Evolutionary conservation across 208 protist genomes (phyloP).

Genomic region (Crithidia sp.): DNA sequence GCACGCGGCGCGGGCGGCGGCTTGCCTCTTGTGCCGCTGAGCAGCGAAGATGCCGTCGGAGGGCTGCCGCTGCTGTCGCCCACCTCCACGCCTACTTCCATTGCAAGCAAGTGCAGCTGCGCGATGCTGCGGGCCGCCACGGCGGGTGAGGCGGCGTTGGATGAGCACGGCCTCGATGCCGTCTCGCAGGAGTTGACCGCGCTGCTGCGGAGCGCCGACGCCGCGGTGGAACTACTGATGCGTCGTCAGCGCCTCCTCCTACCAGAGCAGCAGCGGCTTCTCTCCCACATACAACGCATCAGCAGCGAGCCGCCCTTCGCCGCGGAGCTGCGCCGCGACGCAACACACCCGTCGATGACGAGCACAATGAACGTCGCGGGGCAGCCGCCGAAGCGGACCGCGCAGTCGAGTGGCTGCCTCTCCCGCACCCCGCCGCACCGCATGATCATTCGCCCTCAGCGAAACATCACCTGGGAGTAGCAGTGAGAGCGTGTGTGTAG

Average conservation of each 20-base stretch:
- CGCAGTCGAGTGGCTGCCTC: neutral
- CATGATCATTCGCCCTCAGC: neutral
- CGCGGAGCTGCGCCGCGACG: constrained; percentile 2
- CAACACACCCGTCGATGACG: neutral
- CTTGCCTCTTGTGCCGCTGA: too few species aligned
- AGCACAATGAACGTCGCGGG: neutral
- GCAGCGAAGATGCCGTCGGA: too few species aligned
- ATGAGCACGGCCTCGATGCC: neutral
- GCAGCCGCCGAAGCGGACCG: neutral
- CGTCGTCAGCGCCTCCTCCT: neutral
- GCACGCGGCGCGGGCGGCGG: neutral
- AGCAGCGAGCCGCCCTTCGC: neutral
- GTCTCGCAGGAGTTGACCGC: constrained; percentile 1
- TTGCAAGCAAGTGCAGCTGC: neutral
- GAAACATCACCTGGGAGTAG: constrained; percentile 6
- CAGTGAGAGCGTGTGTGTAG: neutral
- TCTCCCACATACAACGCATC: neutral
- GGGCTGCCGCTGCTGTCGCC: neutral
- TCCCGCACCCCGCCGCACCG: neutral
- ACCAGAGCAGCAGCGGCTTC: constrained; percentile 10
- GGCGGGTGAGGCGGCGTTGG: neutral
- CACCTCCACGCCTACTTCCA: neutral
- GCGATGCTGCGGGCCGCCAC: too few species aligned
- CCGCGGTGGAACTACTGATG: neutral
- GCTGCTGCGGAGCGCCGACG: neutral